These are phyloP conservation scores for Hymenotorrendiella dingleyae DNA, from an alignment of 2,329 filamentous ascomycete genomes.

Conservation along the genomic window DNA sequence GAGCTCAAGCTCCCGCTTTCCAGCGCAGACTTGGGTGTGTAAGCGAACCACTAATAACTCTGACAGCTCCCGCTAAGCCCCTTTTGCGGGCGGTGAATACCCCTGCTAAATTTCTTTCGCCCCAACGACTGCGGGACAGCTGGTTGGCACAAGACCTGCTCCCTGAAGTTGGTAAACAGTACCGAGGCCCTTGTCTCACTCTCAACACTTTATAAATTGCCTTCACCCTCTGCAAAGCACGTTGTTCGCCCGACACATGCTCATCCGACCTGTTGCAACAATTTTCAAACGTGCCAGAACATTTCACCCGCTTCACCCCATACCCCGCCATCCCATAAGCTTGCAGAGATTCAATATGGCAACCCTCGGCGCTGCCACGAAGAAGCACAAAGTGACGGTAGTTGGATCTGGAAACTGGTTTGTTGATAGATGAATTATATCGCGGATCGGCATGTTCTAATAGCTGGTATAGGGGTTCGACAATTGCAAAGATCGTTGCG, in stretches of 20 bases:
- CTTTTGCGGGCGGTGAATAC: constrained; percentile 8
- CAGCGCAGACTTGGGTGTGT: too few species aligned
- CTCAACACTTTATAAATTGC: not conserved
- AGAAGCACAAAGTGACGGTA: constrained; percentile 88
- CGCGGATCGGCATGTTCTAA: too few species aligned
- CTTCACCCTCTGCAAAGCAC: not conserved
- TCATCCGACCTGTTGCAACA: constrained; percentile 13
- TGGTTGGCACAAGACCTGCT: constrained; percentile 15
- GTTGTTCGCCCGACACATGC: constrained; percentile 14
- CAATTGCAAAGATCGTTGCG: constrained; percentile 93
- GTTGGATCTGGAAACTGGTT: constrained; percentile 97
- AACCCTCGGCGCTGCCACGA: constrained; percentile 43
- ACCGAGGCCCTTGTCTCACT: too few species aligned
- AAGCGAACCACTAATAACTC: too few species aligned
- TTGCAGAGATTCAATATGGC: constrained; percentile 28
- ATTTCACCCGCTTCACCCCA: constrained; percentile 18
- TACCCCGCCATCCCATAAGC: constrained; percentile 14
- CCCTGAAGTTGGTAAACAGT: not conserved
- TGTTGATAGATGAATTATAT: too few species aligned
- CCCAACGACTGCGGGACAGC: constrained; percentile 4
- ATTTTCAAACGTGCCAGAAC: constrained; percentile 16
- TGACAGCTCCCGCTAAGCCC: too few species aligned
- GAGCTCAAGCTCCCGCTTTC: too few species aligned
- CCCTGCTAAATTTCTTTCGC: constrained; percentile 6
- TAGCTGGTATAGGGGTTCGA: constrained; percentile 89